These are phyloP conservation scores for Termitomyces sp. DNA, from an alignment of 768 basidiomycete genomes.

Conservation along the genomic window DNA sequence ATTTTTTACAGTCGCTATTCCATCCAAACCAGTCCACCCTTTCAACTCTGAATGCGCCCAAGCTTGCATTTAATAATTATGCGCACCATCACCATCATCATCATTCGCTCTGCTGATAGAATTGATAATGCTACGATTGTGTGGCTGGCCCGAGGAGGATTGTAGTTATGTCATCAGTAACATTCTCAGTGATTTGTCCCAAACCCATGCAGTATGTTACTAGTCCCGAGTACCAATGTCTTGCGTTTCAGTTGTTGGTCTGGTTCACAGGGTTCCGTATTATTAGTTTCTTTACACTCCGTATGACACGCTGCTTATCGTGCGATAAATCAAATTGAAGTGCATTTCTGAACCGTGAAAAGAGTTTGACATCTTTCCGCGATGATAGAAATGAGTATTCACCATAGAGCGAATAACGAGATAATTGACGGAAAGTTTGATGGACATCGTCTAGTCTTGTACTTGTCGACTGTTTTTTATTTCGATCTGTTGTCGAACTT, in stretches of 20 bases:
- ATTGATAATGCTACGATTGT: background rate
- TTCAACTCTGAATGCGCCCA: constrained; percentile 35
- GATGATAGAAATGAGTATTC: background rate
- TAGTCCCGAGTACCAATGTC: constrained; percentile 36
- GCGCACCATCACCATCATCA: constrained; percentile 6
- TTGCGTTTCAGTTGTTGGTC: constrained; percentile 29
- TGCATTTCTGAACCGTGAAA: background rate
- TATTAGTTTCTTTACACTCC: background rate
- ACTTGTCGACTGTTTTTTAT: too few relatives aligned
- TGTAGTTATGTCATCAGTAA: constrained; percentile 4
- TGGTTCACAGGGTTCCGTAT: background rate
- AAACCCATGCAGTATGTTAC: too few relatives aligned
- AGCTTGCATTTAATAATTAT: constrained; percentile 38
- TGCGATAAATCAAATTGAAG: background rate
- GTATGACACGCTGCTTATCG: background rate
- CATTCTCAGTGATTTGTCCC: too few relatives aligned
- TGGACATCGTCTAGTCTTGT: background rate
- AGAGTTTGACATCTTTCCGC: background rate
- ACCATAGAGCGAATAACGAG: background rate
- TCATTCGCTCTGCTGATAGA: background rate
- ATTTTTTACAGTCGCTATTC: constrained; percentile 26
- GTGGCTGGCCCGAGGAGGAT: constrained; percentile 36
- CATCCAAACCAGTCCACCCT: constrained; percentile 43
- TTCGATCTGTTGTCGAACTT: too few relatives aligned
- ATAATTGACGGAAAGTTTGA: background rate